Percentiles rank a stretch among this genome's conserved stretches.
Evolutionary conservation across 2,329 filamentous ascomycete genomes (phyloP).

Genomic region (Alternaria triticimaculans): DNA sequence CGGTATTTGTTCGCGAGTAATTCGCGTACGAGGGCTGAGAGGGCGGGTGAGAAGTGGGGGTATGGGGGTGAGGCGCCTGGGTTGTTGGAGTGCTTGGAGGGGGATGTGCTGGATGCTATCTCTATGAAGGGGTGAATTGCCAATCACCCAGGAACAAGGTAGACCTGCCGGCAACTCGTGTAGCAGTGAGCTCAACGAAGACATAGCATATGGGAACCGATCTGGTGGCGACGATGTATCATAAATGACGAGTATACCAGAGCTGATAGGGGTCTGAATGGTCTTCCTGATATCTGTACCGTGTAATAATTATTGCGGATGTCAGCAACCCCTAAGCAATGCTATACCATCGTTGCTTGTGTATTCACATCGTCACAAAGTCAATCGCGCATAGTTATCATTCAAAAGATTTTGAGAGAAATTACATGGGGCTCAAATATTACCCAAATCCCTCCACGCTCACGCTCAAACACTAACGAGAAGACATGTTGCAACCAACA

Average conservation of each 20-base stretch:
- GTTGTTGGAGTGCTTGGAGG: slow-evolving; percentile 54
- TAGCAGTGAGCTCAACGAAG: neutral
- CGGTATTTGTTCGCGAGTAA: slow-evolving; percentile 57
- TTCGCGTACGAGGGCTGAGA: slow-evolving; percentile 60
- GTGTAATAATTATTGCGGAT: neutral
- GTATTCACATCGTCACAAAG: neutral
- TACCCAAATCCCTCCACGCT: slow-evolving; percentile 4
- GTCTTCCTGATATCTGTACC: too few species aligned
- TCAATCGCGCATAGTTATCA: neutral
- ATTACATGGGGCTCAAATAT: slow-evolving; percentile 6
- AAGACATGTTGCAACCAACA: slow-evolving; percentile 18
- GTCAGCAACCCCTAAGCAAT: neutral
- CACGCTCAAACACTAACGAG: slow-evolving; percentile 7
- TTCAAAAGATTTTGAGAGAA: slow-evolving; percentile 2
- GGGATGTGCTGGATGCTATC: slow-evolving; percentile 29
- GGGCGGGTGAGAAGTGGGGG: slow-evolving; percentile 61
- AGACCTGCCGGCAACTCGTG: neutral
- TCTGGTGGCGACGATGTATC: neutral
- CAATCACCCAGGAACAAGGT: neutral
- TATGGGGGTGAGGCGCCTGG: slow-evolving; percentile 61
- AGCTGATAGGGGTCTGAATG: too few species aligned
- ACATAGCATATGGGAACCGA: neutral
- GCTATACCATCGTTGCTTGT: neutral
- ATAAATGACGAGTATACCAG: neutral
- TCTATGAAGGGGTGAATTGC: neutral